Evolutionary conservation across 73 alveolate genomes (phyloP).

Genomic region (Paramecium sonneborni): DNA sequence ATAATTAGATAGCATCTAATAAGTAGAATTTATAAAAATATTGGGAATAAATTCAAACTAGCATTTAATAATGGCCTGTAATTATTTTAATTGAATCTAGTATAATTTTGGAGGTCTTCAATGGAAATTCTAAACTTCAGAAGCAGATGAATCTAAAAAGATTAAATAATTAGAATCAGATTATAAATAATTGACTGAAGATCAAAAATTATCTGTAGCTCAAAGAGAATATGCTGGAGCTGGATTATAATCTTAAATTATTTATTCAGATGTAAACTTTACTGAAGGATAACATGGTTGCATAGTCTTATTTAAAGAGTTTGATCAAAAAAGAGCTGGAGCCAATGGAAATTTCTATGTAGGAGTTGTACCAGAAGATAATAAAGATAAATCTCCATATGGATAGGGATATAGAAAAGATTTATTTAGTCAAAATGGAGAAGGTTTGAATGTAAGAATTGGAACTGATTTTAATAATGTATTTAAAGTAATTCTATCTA

Average conservation of each 20-base stretch:
- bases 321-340: constrained; percentile 15
- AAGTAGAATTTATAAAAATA: not conserved
- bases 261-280: not conserved
- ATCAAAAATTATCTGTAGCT: no score
- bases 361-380: constrained; percentile 28
- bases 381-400: constrained; percentile 19
- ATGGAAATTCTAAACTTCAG: not conserved
- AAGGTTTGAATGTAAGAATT: constrained; percentile 1
- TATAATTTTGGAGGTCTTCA: not conserved
- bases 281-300: constrained; percentile 48
- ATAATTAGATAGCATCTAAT: not conserved
- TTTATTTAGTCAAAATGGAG: not conserved
- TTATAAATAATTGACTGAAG: no score
- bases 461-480: constrained; percentile 37
- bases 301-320: not conserved
- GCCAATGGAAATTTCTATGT: constrained; percentile 28
- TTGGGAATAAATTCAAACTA: not conserved
- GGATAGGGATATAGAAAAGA: not conserved
- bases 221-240: not conserved
- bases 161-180: not conserved
- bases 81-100: not conserved
- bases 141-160: not conserved
- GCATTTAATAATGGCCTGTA: not conserved
- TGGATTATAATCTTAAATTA: not conserved
- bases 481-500: not conserved